Evolutionary conservation across 2,329 filamentous ascomycete species (phyloP).

Genomic region (Chrysosporium keratinophilum): DNA sequence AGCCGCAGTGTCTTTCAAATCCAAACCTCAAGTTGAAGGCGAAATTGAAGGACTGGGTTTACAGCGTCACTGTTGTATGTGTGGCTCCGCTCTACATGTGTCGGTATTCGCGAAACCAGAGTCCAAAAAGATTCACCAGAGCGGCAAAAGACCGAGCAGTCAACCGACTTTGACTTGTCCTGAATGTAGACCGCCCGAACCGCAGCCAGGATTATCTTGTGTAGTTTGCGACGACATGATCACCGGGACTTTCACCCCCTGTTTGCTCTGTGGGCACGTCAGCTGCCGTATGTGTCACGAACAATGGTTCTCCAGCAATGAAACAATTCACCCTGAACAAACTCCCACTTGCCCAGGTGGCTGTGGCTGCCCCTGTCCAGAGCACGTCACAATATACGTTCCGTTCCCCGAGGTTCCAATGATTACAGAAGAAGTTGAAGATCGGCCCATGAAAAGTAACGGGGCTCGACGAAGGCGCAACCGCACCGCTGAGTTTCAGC

Average conservation of each 20-base stretch:
- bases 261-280: slow-evolving; percentile 40
- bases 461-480: slow-evolving; percentile 3
- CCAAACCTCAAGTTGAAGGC: neutral
- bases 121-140: neutral
- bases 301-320: slow-evolving; percentile 29
- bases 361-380: slow-evolving; percentile 40
- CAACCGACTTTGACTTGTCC: slow-evolving; percentile 24
- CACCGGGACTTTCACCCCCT: slow-evolving; percentile 38
- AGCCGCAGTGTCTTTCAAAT: neutral
- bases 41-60: slow-evolving; percentile 30
- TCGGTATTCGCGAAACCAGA: slow-evolving; percentile 27
- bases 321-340: slow-evolving; percentile 12
- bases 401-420: slow-evolving; percentile 21
- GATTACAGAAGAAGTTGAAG: neutral
- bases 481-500: slow-evolving; percentile 14
- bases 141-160: slow-evolving; percentile 16
- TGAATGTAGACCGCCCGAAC: slow-evolving; percentile 28
- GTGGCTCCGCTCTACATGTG: slow-evolving; percentile 29
- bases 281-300: slow-evolving; percentile 38
- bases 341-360: slow-evolving; percentile 35
- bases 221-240: slow-evolving; percentile 36
- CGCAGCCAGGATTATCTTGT: slow-evolving; percentile 31
- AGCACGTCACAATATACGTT: slow-evolving; percentile 28
- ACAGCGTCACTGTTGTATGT: slow-evolving; percentile 34
- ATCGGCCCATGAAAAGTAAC: neutral